Base-by-base conservation (phyloP, 805 yeast species). In the Danielia oregonensis region DNA sequence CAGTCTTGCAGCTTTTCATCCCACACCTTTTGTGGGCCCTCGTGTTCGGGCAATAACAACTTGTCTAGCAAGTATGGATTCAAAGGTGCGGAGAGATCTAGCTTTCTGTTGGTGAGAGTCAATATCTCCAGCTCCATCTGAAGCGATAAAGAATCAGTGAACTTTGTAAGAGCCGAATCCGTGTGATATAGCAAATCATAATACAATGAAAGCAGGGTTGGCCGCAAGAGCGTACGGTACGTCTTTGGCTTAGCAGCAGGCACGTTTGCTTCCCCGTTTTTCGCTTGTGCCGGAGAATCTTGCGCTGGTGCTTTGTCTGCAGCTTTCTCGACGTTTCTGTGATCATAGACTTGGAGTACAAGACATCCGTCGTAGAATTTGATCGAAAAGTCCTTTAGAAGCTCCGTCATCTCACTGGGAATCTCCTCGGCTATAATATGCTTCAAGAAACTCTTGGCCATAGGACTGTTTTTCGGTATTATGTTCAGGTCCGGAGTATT, bases 111-210 rank as follows among this genome's bases (percentile, higher is more conserved):
- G 3, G 95, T 84, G 30, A 87, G 64, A 0, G 86, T 75, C 33
- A 91, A 63, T 17, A 89, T 77, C 58, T 89, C 96, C n/a, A 91
- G 71, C 60, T 93, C 97, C 75, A 91, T 78, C 35, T 79, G 81
- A 18, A 86, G 67, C 3, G 94, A 82, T 34, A 86, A 68, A 16
- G 74, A 72, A 58, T 91, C 97, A 23, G 86, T 81, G 55, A 87
- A 84, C 37, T 84, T 65, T 5, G 83, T 74, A 24, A 87, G 78
- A 40, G 78, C 74, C 2, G 75, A 64, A 57, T 91, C 97, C 0
- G 95, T 84, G 36, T 86, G 87, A 36, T 82, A 79, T 45, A 89
- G 69, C 51, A 93, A 63, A 55, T 91, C 97, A 55, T 86, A 88
- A 66, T 85, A 91, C 31, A 82, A 63, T 0, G 95, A 81, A 25